Conservation (phyloP, 768 basidiomycete species). For the Fomitopsis pulvina region DNA sequence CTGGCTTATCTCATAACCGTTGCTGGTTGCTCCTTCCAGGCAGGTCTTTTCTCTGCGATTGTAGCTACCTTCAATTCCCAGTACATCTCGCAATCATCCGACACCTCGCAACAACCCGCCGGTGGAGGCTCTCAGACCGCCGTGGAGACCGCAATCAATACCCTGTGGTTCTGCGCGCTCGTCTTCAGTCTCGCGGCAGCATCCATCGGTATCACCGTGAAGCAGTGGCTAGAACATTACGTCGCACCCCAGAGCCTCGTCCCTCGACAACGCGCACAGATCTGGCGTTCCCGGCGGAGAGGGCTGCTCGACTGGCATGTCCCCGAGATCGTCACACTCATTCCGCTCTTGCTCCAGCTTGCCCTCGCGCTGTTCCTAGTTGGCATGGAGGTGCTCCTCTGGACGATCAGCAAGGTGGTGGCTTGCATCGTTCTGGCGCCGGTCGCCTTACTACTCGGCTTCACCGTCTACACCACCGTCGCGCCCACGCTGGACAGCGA, state of each 20-base stretch:
- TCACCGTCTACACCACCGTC: conserved; percentile 6
- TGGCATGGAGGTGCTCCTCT: conserved; percentile 17
- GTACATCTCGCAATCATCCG: conserved; percentile 10
- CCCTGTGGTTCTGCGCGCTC: conserved; percentile 20
- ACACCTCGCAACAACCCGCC: conserved; percentile 9
- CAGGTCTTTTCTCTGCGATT: conserved; percentile 21
- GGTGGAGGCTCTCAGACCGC: too few relatives aligned
- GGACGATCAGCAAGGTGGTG: conserved; percentile 12
- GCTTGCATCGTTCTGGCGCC: conserved; percentile 7
- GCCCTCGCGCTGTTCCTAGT: conserved; percentile 17
- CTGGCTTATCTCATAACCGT: neutral
- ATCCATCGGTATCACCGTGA: conserved; percentile 20
- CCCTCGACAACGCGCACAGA: conserved; percentile 16
- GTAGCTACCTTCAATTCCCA: conserved; percentile 19
- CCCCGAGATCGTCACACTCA: conserved; percentile 6
- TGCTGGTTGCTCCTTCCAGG: conserved; percentile 8
- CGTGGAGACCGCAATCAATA: conserved; percentile 11
- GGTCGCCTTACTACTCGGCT: conserved; percentile 1
- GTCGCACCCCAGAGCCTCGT: conserved; percentile 12
- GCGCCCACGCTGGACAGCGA: conserved; percentile 4
- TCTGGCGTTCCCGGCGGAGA: conserved; percentile 20
- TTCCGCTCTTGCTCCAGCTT: conserved; percentile 15
- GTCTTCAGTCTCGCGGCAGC: conserved; percentile 20
- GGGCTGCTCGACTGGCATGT: conserved; percentile 17
- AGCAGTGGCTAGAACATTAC: conserved; percentile 22